Conservation (phyloP, 306 rosid genomes). For the Quercus ilex region DNA sequence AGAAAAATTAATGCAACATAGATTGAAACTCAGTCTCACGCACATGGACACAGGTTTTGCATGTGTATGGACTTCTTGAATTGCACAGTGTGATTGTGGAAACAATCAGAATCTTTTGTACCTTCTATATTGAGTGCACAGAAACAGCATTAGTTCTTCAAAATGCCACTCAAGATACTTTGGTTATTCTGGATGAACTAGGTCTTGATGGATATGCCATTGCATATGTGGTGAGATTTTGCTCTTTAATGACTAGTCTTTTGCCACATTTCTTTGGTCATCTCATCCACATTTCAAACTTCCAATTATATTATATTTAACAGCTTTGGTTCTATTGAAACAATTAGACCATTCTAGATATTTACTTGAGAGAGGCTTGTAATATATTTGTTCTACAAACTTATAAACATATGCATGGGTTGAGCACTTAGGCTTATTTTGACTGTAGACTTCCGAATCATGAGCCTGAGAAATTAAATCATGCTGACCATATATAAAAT, state of each 20-base stretch:
- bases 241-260: not conserved
- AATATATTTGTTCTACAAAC: too few relatives aligned
- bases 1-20: too few relatives aligned
- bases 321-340: too few relatives aligned
- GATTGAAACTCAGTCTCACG: not conserved
- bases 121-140: constrained; percentile 89
- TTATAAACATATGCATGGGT: too few relatives aligned
- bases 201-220: constrained; percentile 98
- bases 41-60: not conserved
- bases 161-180: constrained; percentile 82
- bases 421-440: not conserved
- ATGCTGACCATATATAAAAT: too few relatives aligned
- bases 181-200: constrained; percentile 86
- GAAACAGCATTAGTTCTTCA: constrained; percentile 92
- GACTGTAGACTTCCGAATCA: not conserved
- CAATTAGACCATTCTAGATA: too few relatives aligned
- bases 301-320: not conserved
- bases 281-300: not conserved
- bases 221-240: constrained; percentile 77
- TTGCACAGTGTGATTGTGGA: not conserved
- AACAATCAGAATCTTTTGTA: constrained; percentile 24
- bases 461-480: too few relatives aligned
- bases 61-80: constrained; percentile 15
- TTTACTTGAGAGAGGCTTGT: too few relatives aligned
- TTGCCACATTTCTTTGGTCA: not conserved